phyloP scores from a whole-genome alignment of 805 yeast genomes.

The Kuraishia borneana region DNA sequence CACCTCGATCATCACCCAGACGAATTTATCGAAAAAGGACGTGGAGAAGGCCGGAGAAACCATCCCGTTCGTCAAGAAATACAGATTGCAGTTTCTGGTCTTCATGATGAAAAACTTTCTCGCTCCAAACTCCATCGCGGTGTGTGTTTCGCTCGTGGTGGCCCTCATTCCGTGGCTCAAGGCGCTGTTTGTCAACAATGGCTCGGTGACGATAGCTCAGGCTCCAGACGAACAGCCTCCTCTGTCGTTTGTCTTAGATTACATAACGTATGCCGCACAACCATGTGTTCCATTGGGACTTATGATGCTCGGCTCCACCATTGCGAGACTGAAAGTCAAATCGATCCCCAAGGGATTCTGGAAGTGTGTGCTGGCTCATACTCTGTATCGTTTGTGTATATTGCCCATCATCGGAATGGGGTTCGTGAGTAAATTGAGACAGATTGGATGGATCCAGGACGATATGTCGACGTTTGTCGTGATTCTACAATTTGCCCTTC shows the following conservation, averaged over 20 bases:
- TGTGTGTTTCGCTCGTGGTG: conserved; percentile 31
- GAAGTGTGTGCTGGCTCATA: conserved; percentile 38
- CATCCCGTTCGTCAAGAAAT: conserved; percentile 15
- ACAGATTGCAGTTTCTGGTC: conserved; percentile 16
- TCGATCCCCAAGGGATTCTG: conserved; percentile 41
- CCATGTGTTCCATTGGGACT: conserved; percentile 50
- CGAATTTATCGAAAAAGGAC: conserved; percentile 16
- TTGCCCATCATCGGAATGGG: conserved; percentile 46
- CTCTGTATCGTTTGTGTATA: conserved; percentile 28
- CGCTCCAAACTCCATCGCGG: conserved; percentile 36
- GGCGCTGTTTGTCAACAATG: conserved; percentile 28
- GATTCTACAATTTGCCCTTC: conserved; percentile 38
- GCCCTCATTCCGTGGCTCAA: conserved; percentile 47
- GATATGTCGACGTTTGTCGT: conserved; percentile 29
- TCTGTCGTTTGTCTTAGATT: conserved; percentile 39
- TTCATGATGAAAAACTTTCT: conserved; percentile 31
- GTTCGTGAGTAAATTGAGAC: conserved; percentile 29
- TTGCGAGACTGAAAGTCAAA: conserved; percentile 36
- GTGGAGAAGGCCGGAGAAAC: conserved; percentile 12
- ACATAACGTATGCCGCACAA: conserved; percentile 33
- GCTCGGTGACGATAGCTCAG: conserved; percentile 15
- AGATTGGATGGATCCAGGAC: conserved; percentile 37
- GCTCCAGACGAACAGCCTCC: conserved; percentile 45
- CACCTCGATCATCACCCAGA: conserved; percentile 17
- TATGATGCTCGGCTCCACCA: conserved; percentile 39